phyloP scores from a whole-genome alignment of 192 early-diverging fungal species.

The Spinellus fusiger region DNA sequence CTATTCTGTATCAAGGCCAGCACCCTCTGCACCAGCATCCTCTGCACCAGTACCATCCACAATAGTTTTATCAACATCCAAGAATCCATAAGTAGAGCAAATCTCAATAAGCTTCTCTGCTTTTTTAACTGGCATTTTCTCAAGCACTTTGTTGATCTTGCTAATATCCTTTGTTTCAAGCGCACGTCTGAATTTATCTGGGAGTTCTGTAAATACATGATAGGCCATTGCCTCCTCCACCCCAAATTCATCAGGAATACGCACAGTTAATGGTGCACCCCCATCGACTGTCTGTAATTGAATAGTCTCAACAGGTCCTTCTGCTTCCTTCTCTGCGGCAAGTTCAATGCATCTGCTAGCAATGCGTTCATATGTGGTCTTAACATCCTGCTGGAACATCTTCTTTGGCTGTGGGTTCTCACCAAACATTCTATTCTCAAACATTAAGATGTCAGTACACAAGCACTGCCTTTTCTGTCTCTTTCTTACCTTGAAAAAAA shows the following conservation, averaged over 20 bases:
- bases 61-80: conserved; percentile 30
- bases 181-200: conserved; percentile 67
- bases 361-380: conserved; percentile 78
- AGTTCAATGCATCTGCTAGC: conserved; percentile 62
- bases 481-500: conserved; percentile 74
- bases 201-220: conserved; percentile 66
- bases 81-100: conserved; percentile 69
- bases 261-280: conserved; percentile 64
- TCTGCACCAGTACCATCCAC: conserved; percentile 9
- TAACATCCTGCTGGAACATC: conserved; percentile 85
- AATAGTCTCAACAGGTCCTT: conserved; percentile 55
- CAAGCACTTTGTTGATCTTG: conserved; percentile 78
- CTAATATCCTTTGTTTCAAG: conserved; percentile 72
- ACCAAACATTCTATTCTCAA: conserved; percentile 29
- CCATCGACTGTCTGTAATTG: conserved; percentile 66
- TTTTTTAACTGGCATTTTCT: conserved; percentile 57
- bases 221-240: conserved; percentile 50
- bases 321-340: conserved; percentile 40
- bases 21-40: not conserved
- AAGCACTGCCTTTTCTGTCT: not conserved
- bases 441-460: not conserved
- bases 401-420: conserved; percentile 55
- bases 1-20: too few relatives aligned
- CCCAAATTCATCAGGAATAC: conserved; percentile 49
- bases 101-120: conserved; percentile 72